These are phyloP conservation scores for Mortierella alpina DNA, from an alignment of 192 early-diverging fungal genomes.

Conservation along the genomic window DNA sequence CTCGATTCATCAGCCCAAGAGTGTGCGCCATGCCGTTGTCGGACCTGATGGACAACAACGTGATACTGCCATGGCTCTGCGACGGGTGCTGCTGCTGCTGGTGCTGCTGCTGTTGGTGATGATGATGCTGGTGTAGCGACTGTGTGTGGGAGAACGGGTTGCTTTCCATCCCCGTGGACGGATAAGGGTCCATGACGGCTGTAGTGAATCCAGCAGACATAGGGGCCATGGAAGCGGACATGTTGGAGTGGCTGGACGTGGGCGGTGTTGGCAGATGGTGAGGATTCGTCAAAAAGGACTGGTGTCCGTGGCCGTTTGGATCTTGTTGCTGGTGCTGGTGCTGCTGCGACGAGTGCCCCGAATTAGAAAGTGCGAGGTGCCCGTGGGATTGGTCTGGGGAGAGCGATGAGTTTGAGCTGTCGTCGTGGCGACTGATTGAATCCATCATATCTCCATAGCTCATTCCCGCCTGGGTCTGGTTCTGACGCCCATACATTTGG, in stretches of 20 bases:
- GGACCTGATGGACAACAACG: slow-evolving; percentile 24
- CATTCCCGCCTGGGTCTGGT: slow-evolving; percentile 3
- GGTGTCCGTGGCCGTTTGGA: slow-evolving; percentile 20
- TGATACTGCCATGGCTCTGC: slow-evolving; percentile 18
- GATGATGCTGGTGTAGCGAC: slow-evolving; percentile 12
- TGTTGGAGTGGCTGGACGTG: slow-evolving; percentile 9
- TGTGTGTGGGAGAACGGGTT: slow-evolving; percentile 15
- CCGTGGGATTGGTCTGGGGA: slow-evolving; percentile 40
- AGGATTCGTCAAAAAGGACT: not conserved
- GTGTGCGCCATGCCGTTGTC: slow-evolving; percentile 28
- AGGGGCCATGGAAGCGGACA: not conserved
- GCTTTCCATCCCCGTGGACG: not conserved
- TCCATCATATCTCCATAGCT: slow-evolving; percentile 45
- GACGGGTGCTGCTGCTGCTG: not conserved
- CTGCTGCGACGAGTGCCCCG: slow-evolving; percentile 5
- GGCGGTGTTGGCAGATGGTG: slow-evolving; percentile 16
- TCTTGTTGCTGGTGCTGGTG: slow-evolving; percentile 14
- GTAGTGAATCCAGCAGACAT: not conserved
- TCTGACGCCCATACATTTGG: not conserved
- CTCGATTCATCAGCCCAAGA: slow-evolving; percentile 26
- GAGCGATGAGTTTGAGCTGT: slow-evolving; percentile 29
- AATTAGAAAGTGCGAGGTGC: slow-evolving; percentile 3
- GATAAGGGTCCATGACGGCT: slow-evolving; percentile 9
- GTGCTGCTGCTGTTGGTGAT: slow-evolving; percentile 14
- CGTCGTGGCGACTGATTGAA: slow-evolving; percentile 16